Evolutionary conservation across 2,329 filamentous ascomycete genomes (phyloP).

Genomic region (Epichloe glyceriae): DNA sequence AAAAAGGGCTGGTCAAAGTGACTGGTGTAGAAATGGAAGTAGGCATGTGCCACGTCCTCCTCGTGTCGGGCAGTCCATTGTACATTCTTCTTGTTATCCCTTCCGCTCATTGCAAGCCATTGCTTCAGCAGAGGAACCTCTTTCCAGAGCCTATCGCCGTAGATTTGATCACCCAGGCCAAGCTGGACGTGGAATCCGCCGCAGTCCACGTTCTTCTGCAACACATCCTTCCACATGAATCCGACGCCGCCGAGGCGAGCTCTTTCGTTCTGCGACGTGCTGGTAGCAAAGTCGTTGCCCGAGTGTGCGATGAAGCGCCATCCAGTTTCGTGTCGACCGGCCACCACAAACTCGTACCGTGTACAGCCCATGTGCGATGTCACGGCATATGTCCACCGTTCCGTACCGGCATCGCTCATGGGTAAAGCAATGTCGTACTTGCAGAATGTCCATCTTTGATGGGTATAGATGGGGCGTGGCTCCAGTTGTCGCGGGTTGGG

Average conservation of each 20-base stretch:
- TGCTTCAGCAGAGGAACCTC: slow-evolving; percentile 88
- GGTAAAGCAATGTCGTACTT: slow-evolving; percentile 82
- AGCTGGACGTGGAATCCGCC: slow-evolving; percentile 92
- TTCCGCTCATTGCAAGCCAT: slow-evolving; percentile 86
- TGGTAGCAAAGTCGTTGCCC: slow-evolving; percentile 86
- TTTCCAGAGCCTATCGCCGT: slow-evolving; percentile 90
- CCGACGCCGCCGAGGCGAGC: slow-evolving; percentile 77
- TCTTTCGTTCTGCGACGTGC: slow-evolving; percentile 75
- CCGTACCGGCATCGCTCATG: slow-evolving; percentile 72
- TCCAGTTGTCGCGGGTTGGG: slow-evolving; percentile 84
- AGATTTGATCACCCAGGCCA: slow-evolving; percentile 87
- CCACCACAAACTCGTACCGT: slow-evolving; percentile 94
- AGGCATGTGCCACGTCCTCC: slow-evolving; percentile 89
- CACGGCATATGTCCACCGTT: slow-evolving; percentile 95
- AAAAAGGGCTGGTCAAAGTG: slow-evolving; percentile 96
- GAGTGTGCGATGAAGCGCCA: slow-evolving; percentile 97
- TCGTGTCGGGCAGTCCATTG: slow-evolving; percentile 90
- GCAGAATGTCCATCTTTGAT: slow-evolving; percentile 92
- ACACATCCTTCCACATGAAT: slow-evolving; percentile 97
- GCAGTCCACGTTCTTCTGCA: slow-evolving; percentile 94
- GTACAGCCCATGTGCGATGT: slow-evolving; percentile 95
- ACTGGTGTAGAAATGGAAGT: slow-evolving; percentile 97
- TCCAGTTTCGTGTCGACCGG: slow-evolving; percentile 75
- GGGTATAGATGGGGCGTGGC: slow-evolving; percentile 68
- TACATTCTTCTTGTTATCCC: slow-evolving; percentile 81